Base-by-base conservation (phyloP, 176 grass and related monocot genomes). In the Oryza nivara region DNA sequence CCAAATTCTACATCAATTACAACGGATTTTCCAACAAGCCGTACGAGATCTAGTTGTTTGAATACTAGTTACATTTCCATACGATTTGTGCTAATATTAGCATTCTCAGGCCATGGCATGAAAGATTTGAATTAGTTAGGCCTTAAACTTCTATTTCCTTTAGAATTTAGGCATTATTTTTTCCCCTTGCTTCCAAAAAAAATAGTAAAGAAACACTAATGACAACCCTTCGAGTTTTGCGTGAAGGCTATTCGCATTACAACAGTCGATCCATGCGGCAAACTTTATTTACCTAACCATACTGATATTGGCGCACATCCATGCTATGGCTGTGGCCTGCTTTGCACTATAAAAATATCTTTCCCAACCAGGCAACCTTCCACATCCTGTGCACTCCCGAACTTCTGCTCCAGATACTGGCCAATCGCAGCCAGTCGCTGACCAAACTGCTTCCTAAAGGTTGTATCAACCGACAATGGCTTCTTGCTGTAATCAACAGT, bases 401-500 rank as follows among this genome's bases (percentile, higher is more conserved):
- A 98, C 43, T 85, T 87, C 85, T 95, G 96, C 70, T 98, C 96
- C 48, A 98, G 88, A 49, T 92, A 98, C 77, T 92, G 94, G 15
- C 96, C 96, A 66, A 98, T 78, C 10, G 93, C 89, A 26, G 86
- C 88, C 14, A 98, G 84, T 12, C 91, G 83, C 87, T 93, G 96
- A 35, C 93, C 93, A 26, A 98, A 69, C 83, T 98, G 89, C 70
- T 56, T 82, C 60, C 96, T 88, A 73, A 90, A 98, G 60, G 83
- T 85, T 44, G 89, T 22, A 49, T 98, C 92, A 2, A 89, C 83
- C 9, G 91, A 93, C 36, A 98, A 88, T 6, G 83, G 76, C 69
- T 98, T 95, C 85, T 93, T 90, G 74, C 93, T 95, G 83, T 98
- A 98, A 73, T 98, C 92, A 12, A 95, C 96, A 0, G 85, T 98